Evolutionary conservation across 176 grass and related monocot species (phyloP).

Genomic region (Musa beccarii): DNA sequence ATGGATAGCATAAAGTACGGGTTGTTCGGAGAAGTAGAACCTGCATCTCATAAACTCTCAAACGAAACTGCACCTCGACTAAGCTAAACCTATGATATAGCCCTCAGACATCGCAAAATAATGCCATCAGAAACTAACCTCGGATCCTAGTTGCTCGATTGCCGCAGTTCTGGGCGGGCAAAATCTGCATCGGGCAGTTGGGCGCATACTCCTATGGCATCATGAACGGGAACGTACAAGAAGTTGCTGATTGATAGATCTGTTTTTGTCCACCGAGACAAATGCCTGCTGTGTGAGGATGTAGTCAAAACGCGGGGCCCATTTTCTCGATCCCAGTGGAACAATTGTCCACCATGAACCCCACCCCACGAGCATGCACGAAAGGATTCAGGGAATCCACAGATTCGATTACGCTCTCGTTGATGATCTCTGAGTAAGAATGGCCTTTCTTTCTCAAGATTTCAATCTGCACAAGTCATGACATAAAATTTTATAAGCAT

Average conservation of each 20-base stretch:
- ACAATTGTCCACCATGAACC: slow-evolving; percentile 92
- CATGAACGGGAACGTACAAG: slow-evolving; percentile 57
- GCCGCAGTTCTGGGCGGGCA: slow-evolving; percentile 66
- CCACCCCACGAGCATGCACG: slow-evolving; percentile 79
- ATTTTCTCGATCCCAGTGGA: slow-evolving; percentile 91
- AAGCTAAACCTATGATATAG: too few species aligned
- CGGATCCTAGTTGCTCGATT: slow-evolving; percentile 24
- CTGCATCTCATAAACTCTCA: too few species aligned
- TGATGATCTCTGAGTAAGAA: slow-evolving; percentile 73
- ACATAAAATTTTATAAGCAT: background rate
- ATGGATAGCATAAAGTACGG: too few species aligned
- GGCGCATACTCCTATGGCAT: slow-evolving; percentile 65
- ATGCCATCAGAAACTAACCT: too few species aligned
- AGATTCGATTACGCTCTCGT: slow-evolving; percentile 73
- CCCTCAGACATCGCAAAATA: too few species aligned
- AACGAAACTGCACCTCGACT: too few species aligned
- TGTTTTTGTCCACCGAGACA: slow-evolving; percentile 38
- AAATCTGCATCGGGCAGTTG: slow-evolving; percentile 73
- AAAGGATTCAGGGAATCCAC: slow-evolving; percentile 89
- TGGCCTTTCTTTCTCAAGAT: slow-evolving; percentile 74
- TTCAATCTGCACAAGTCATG: slow-evolving; percentile 40
- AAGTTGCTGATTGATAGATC: slow-evolving; percentile 69
- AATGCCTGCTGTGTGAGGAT: slow-evolving; percentile 75
- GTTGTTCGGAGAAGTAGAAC: too few species aligned
- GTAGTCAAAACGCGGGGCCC: slow-evolving; percentile 82